Conservation (phyloP, 176 grass and related monocot genomes). For the Rhipidocladum racemiflorum region DNA sequence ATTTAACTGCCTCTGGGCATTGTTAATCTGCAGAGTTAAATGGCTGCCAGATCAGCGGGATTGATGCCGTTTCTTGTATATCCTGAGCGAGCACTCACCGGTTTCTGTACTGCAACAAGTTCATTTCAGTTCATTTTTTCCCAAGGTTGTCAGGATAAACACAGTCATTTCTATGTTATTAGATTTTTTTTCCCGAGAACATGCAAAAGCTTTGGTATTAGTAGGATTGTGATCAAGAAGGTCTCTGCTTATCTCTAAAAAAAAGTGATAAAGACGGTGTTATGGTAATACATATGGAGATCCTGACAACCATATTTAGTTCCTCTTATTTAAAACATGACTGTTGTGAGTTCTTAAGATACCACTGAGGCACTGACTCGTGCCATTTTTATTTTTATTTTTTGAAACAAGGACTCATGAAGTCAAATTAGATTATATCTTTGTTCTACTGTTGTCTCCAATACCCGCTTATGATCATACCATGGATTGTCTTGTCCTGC, state of each 20-base stretch:
- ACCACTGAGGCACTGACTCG: background rate
- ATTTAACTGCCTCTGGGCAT: slow-evolving; percentile 26
- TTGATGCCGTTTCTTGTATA: slow-evolving; percentile 22
- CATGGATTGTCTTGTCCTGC: background rate
- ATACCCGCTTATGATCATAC: background rate
- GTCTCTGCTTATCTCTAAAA: too few species aligned
- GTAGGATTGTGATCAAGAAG: background rate
- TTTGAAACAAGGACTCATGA: background rate
- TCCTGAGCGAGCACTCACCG: background rate
- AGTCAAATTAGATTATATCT: background rate
- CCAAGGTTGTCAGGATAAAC: background rate
- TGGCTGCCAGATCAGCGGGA: slow-evolving; percentile 41
- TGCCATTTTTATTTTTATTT: background rate
- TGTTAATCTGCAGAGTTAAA: background rate
- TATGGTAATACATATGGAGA: background rate
- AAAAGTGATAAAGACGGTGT: background rate
- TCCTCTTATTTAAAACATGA: background rate
- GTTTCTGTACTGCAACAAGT: background rate
- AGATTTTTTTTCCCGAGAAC: too few species aligned
- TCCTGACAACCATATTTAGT: background rate
- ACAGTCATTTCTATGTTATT: background rate
- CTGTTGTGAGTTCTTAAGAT: background rate
- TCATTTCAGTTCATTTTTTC: background rate
- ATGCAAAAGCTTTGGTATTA: too few species aligned
- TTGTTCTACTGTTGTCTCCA: background rate